Evolutionary conservation across 805 yeast genomes (phyloP).

Genomic region (Wickerhamomyces hampshirensis): DNA sequence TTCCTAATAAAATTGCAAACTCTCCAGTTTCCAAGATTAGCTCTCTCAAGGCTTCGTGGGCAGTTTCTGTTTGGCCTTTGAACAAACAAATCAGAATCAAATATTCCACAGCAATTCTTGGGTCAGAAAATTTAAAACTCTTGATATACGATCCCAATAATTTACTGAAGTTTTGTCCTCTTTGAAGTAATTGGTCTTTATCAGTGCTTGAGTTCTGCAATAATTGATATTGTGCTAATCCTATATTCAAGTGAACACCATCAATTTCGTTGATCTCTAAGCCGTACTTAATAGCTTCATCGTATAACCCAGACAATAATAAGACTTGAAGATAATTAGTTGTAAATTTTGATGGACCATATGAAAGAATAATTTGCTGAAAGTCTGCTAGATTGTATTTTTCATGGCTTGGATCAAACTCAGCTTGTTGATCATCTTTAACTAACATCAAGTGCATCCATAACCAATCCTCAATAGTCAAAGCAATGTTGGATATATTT

Average conservation of each 20-base stretch:
- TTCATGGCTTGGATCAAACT: slow-evolving; percentile 54
- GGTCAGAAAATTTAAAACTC: slow-evolving; percentile 79
- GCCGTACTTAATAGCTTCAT: slow-evolving; percentile 66
- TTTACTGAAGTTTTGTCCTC: slow-evolving; percentile 47
- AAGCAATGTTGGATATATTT: slow-evolving; percentile 59
- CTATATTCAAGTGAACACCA: slow-evolving; percentile 85
- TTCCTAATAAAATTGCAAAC: slow-evolving; percentile 79
- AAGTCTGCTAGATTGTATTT: slow-evolving; percentile 69
- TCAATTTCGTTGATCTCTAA: slow-evolving; percentile 68
- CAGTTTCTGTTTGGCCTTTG: slow-evolving; percentile 44
- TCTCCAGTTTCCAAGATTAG: slow-evolving; percentile 83
- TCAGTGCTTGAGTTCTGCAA: slow-evolving; percentile 40
- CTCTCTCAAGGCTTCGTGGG: slow-evolving; percentile 79
- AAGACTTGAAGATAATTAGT: slow-evolving; percentile 70
- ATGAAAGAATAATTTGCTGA: slow-evolving; percentile 62
- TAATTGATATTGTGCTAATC: slow-evolving; percentile 68
- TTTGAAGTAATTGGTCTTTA: slow-evolving; percentile 28
- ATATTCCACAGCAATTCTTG: slow-evolving; percentile 90
- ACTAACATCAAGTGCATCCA: slow-evolving; percentile 87
- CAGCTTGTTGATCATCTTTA: slow-evolving; percentile 47
- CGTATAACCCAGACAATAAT: slow-evolving; percentile 74
- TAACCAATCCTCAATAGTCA: slow-evolving; percentile 91
- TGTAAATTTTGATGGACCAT: slow-evolving; percentile 71
- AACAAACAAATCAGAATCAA: slow-evolving; percentile 62
- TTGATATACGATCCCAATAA: slow-evolving; percentile 77